Conservation (phyloP, 2,329 filamentous ascomycete genomes). For the Taxawa tesnikishii region DNA sequence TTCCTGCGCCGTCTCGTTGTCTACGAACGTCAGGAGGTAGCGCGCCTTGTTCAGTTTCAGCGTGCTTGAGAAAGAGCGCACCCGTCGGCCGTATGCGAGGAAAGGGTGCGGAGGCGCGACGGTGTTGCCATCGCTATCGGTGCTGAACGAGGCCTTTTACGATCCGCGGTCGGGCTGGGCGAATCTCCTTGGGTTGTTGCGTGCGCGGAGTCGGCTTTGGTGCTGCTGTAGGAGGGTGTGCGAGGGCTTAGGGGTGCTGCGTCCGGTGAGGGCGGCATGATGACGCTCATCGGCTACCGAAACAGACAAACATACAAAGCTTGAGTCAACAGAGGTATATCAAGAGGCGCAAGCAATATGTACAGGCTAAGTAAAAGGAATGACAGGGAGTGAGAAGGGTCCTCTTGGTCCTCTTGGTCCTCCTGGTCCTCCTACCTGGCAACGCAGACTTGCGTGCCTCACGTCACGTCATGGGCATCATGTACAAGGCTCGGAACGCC, state of each 20-base stretch:
- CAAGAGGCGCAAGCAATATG: too few species aligned
- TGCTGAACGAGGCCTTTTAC: conserved; percentile 2
- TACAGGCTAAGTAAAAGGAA: too few species aligned
- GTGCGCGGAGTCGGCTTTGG: neutral
- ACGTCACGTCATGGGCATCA: too few species aligned
- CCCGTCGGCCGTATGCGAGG: conserved; percentile 9
- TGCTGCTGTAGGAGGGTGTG: neutral
- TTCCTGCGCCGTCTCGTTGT: conserved; percentile 16
- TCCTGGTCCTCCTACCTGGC: too few species aligned
- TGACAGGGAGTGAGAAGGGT: too few species aligned
- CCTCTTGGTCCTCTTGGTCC: too few species aligned
- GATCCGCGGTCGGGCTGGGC: neutral
- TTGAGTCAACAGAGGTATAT: too few species aligned
- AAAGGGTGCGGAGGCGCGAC: conserved; percentile 5
- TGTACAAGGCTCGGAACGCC: too few species aligned
- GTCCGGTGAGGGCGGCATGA: neutral
- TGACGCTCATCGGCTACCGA: too few species aligned
- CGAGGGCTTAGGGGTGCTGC: neutral
- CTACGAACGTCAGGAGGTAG: conserved; percentile 20
- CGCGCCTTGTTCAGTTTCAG: conserved; percentile 12
- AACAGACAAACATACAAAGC: too few species aligned
- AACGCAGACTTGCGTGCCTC: too few species aligned
- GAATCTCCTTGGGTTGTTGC: neutral
- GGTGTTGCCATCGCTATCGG: conserved; percentile 4
- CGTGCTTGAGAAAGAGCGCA: conserved; percentile 8